Percentiles rank a stretch among this genome's conserved stretches.
Conservation (phyloP, 1,284 basidiomycete species). For the Polyporus tsugae region DNA sequence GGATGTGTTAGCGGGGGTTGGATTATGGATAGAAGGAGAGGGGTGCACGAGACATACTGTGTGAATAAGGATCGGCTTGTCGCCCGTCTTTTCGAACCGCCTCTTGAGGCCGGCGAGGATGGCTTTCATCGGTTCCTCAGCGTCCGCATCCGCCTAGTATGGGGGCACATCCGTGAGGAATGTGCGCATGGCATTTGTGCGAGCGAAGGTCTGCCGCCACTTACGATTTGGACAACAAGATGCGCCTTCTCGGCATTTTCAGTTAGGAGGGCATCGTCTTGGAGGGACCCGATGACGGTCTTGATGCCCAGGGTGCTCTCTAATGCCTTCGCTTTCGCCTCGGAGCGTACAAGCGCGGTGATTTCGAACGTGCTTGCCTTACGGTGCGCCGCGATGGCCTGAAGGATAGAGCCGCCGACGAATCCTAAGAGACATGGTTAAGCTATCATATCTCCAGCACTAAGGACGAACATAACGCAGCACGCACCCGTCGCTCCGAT, state of each 20-base stretch:
- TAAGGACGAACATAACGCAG: not conserved
- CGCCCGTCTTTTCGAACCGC: constrained; percentile 18
- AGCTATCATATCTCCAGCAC: not conserved
- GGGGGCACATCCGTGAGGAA: not conserved
- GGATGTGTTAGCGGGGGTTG: not conserved
- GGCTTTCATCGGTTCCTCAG: constrained; percentile 31
- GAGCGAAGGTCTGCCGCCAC: constrained; percentile 12
- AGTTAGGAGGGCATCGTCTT: constrained; percentile 30
- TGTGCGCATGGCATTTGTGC: not conserved
- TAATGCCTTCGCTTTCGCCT: constrained; percentile 36
- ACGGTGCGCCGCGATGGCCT: constrained; percentile 27
- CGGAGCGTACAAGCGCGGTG: constrained; percentile 29
- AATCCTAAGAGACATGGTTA: constrained; percentile 26
- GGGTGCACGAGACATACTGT: constrained; percentile 45
- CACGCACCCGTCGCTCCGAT: constrained; percentile 2
- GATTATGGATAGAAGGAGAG: not conserved
- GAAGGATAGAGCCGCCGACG: constrained; percentile 33
- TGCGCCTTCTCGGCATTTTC: constrained; percentile 31
- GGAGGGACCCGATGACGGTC: constrained; percentile 34
- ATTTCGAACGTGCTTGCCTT: constrained; percentile 25
- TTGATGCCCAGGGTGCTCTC: constrained; percentile 34
- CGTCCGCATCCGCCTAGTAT: constrained; percentile 51
- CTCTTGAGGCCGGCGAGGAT: constrained; percentile 27
- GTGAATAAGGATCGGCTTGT: constrained; percentile 49
- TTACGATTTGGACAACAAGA: constrained; percentile 31